Conservation (phyloP, 306 rosid genomes). For the Lithocarpus polystachyus region DNA sequence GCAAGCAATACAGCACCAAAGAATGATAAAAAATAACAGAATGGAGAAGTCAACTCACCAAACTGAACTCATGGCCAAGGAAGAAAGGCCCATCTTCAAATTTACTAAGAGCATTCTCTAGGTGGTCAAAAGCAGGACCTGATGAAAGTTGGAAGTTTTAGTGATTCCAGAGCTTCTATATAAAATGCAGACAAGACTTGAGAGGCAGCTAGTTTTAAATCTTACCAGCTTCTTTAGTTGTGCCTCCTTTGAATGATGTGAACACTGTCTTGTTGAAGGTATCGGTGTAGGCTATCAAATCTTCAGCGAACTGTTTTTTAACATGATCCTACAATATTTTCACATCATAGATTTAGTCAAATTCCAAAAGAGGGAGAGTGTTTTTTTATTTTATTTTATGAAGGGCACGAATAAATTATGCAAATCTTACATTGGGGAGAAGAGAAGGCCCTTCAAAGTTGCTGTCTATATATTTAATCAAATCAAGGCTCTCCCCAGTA, state of each 20-base stretch:
- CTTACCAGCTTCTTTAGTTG: slow-evolving; percentile 44
- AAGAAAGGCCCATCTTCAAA: slow-evolving; percentile 76
- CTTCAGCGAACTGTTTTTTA: slow-evolving; percentile 45
- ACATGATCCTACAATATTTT: slow-evolving; percentile 48
- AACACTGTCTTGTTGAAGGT: slow-evolving; percentile 31
- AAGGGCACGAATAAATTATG: background rate
- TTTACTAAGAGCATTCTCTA: slow-evolving; percentile 72
- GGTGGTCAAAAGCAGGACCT: slow-evolving; percentile 64
- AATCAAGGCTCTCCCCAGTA: slow-evolving; percentile 83
- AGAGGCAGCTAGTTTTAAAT: slow-evolving; percentile 4
- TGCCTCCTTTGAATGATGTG: slow-evolving; percentile 38
- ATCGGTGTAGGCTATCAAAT: slow-evolving; percentile 43
- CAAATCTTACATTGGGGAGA: slow-evolving; percentile 48
- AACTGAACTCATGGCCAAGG: slow-evolving; percentile 59
- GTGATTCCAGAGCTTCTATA: background rate
- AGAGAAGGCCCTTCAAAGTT: slow-evolving; percentile 60
- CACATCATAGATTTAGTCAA: background rate
- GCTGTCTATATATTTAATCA: slow-evolving; percentile 68
- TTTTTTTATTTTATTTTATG: background rate
- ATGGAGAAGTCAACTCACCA: slow-evolving; percentile 38
- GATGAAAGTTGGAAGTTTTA: slow-evolving; percentile 6
- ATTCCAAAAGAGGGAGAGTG: background rate
- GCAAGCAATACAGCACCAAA: background rate
- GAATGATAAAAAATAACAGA: background rate
- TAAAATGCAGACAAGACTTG: background rate